Evolutionary conservation across 441 rosid genomes (phyloP).

Genomic region (Heliophila coronopifolia): DNA sequence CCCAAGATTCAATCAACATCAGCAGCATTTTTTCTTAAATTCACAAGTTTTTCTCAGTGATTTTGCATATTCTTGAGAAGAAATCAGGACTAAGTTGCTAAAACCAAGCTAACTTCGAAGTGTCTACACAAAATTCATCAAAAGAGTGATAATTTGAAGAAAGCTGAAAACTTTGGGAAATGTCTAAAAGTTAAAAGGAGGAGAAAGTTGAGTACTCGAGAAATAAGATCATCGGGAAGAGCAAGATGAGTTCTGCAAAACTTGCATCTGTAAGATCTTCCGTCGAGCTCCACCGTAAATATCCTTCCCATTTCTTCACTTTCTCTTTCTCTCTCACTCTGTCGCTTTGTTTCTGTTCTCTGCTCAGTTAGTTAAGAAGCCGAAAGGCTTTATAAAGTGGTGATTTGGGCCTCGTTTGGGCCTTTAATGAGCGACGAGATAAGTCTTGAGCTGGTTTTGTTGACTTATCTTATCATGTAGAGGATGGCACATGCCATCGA

Average conservation of each 20-base stretch:
- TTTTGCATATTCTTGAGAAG: neutral
- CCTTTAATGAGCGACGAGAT: neutral
- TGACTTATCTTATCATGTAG: constrained; percentile 9
- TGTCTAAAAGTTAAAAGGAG: neutral
- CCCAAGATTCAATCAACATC: neutral
- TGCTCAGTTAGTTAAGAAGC: neutral
- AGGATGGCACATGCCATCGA: too few relatives aligned
- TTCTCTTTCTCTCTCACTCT: neutral
- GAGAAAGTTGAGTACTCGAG: constrained; percentile 37
- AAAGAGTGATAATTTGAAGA: neutral
- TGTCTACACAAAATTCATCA: neutral
- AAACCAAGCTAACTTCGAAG: neutral
- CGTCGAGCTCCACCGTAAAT: constrained; percentile 78
- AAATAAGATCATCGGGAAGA: constrained; percentile 57
- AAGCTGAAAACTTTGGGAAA: neutral
- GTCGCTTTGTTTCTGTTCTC: neutral
- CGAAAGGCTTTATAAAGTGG: constrained; percentile 5
- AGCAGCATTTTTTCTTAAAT: neutral
- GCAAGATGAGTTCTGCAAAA: constrained; percentile 78
- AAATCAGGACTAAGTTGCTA: neutral
- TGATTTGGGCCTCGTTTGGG: neutral
- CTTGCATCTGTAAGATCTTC: constrained; percentile 85
- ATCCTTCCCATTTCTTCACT: constrained; percentile 58
- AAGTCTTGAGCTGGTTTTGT: neutral
- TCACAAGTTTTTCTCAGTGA: neutral